Percentiles rank a stretch among this genome's conserved stretches.
Evolutionary conservation across 1,284 basidiomycete genomes (phyloP).

Genomic region (Cutaneotrichosporon sp.): DNA sequence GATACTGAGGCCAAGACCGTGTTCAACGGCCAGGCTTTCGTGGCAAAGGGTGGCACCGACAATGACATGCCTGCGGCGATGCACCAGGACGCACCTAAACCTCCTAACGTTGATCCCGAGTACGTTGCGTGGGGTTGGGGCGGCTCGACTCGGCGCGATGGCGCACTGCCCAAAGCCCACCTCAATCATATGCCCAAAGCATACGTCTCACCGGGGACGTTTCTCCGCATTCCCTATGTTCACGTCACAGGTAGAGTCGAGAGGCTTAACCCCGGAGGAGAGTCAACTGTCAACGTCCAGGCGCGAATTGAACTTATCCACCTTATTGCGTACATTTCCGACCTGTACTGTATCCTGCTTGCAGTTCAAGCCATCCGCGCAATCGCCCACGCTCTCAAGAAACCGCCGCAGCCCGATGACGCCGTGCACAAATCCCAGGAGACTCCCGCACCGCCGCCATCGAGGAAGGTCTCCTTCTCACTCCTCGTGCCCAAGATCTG

Average conservation of each 20-base stretch:
- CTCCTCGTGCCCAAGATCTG: slow-evolving; percentile 30
- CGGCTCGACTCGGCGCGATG: slow-evolving; percentile 3
- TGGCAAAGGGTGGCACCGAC: slow-evolving; percentile 21
- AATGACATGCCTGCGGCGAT: slow-evolving; percentile 5
- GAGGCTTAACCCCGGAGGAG: slow-evolving; percentile 8
- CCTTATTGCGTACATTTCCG: slow-evolving; percentile 59
- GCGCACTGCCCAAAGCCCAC: background rate
- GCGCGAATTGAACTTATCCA: slow-evolving; percentile 34
- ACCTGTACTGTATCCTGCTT: slow-evolving; percentile 68
- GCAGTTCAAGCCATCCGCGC: slow-evolving; percentile 52
- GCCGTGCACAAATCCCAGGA: background rate
- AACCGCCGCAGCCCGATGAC: background rate
- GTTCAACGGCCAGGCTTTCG: slow-evolving; percentile 38
- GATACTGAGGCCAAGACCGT: slow-evolving; percentile 38
- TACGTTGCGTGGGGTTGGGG: slow-evolving; percentile 37
- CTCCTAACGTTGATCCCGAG: slow-evolving; percentile 14
- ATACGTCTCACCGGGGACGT: slow-evolving; percentile 43
- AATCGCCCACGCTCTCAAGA: slow-evolving; percentile 10
- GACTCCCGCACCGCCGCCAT: background rate
- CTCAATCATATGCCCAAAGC: slow-evolving; percentile 25
- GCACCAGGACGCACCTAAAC: slow-evolving; percentile 4
- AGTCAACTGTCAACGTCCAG: slow-evolving; percentile 22
- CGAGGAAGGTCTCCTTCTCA: slow-evolving; percentile 31
- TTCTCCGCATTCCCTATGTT: slow-evolving; percentile 38
- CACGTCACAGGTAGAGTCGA: slow-evolving; percentile 29